A percentile compares a stretch with the other conserved stretches of the same genome.
These are phyloP conservation scores for Xylaria longipes DNA, from an alignment of 495 filamentous ascomycete genomes.

Conservation along the genomic window DNA sequence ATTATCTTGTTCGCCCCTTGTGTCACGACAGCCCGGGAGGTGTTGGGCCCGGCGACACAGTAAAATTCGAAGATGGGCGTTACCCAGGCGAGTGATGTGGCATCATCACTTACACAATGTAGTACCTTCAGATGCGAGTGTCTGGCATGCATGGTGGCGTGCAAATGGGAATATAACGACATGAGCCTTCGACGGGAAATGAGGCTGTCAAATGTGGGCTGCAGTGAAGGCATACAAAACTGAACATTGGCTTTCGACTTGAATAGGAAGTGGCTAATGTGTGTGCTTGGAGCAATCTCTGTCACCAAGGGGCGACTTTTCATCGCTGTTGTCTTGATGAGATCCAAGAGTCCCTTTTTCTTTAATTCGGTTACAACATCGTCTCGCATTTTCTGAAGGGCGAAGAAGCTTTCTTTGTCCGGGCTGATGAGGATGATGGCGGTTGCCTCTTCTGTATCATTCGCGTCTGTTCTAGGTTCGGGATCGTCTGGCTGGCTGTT, in stretches of 20 bases:
- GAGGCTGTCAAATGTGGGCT: slow-evolving; percentile 70
- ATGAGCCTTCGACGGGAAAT: slow-evolving; percentile 77
- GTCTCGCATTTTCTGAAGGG: slow-evolving; percentile 84
- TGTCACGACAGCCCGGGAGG: slow-evolving; percentile 77
- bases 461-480: slow-evolving; percentile 30
- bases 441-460: slow-evolving; percentile 71
- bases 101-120: slow-evolving; percentile 74
- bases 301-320: slow-evolving; percentile 70
- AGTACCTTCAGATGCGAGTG: slow-evolving; percentile 84
- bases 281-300: slow-evolving; percentile 79
- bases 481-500: slow-evolving; percentile 43
- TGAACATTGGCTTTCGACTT: slow-evolving; percentile 94
- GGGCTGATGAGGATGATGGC: slow-evolving; percentile 92
- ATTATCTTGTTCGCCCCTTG: slow-evolving; percentile 86
- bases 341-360: slow-evolving; percentile 74
- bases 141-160: slow-evolving; percentile 82
- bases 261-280: slow-evolving; percentile 89
- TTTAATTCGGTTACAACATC: slow-evolving; percentile 76
- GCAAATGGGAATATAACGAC: slow-evolving; percentile 82
- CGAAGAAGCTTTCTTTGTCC: slow-evolving; percentile 91
- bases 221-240: slow-evolving; percentile 86
- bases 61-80: slow-evolving; percentile 93
- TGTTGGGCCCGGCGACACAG: slow-evolving; percentile 82
- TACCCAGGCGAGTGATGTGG: slow-evolving; percentile 84
- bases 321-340: slow-evolving; percentile 74